phyloP scores from a whole-genome alignment of 148 eudicot species.

The Rheum nobile region DNA sequence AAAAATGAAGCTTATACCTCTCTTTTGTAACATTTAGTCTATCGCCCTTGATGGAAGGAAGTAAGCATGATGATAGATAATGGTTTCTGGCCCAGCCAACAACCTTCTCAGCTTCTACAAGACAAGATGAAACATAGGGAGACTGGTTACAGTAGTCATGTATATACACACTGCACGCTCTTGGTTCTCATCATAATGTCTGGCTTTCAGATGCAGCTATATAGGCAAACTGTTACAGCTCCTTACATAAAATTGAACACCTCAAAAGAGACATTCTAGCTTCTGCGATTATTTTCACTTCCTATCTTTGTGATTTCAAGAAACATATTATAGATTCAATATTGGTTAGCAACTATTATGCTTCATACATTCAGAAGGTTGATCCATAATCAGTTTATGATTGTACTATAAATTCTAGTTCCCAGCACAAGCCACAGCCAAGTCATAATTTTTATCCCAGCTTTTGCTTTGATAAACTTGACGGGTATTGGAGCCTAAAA shows the following conservation, averaged over 20 bases:
- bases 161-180: neutral
- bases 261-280: neutral
- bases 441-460: neutral
- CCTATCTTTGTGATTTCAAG: neutral
- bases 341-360: neutral
- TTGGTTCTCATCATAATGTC: neutral
- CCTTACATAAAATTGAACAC: neutral
- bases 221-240: neutral
- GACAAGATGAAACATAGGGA: neutral
- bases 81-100: slow-evolving; percentile 97
- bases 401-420: neutral
- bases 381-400: neutral
- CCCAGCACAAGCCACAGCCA: neutral
- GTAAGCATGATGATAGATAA: slow-evolving; percentile 63
- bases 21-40: slow-evolving; percentile 57
- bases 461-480: neutral
- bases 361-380: neutral
- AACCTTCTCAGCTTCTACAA: slow-evolving; percentile 80
- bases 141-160: neutral
- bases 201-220: neutral
- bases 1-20: slow-evolving; percentile 37
- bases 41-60: slow-evolving; percentile 61
- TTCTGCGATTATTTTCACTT: neutral
- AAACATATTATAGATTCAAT: neutral
- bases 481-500: neutral